A percentile compares a stretch with the other conserved stretches of the same genome.
Evolutionary conservation across 2,329 filamentous ascomycete species (phyloP).

Genomic region (Sclerotinia sclerotiorum): DNA sequence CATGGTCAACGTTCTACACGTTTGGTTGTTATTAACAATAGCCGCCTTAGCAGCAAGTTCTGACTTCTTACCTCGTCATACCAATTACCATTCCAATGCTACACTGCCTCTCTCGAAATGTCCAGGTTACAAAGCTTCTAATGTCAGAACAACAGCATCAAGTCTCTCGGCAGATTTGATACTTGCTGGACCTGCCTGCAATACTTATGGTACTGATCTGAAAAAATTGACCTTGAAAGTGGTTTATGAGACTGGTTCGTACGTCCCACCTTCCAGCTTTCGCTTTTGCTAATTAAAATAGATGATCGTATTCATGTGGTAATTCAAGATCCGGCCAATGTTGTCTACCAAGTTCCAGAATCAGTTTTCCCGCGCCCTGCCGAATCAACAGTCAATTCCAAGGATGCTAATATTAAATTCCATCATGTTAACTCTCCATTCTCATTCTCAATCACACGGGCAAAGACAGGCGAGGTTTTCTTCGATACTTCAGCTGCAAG

Average conservation of each 20-base stretch:
- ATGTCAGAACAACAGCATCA: slow-evolving; percentile 46
- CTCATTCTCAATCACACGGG: slow-evolving; percentile 56
- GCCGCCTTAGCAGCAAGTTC: slow-evolving; percentile 7
- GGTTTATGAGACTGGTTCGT: slow-evolving; percentile 58
- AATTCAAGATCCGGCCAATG: slow-evolving; percentile 58
- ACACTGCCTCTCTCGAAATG: slow-evolving; percentile 42
- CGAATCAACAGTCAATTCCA: slow-evolving; percentile 36
- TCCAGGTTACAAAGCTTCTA: slow-evolving; percentile 54
- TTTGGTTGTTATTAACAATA: slow-evolving; percentile 11
- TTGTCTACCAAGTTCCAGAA: slow-evolving; percentile 63
- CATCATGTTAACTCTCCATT: slow-evolving; percentile 56
- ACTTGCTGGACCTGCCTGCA: slow-evolving; percentile 59
- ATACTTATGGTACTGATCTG: slow-evolving; percentile 59
- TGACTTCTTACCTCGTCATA: slow-evolving; percentile 4
- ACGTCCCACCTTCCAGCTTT: slow-evolving; percentile 29
- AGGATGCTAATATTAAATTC: slow-evolving; percentile 50
- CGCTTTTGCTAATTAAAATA: slow-evolving; percentile 37
- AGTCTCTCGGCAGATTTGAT: slow-evolving; percentile 57
- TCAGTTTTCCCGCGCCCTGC: slow-evolving; percentile 56
- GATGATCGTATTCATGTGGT: slow-evolving; percentile 62
- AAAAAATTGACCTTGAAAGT: slow-evolving; percentile 56
- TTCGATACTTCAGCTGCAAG: slow-evolving; percentile 60
- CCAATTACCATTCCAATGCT: background rate
- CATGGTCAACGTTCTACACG: slow-evolving; percentile 2
- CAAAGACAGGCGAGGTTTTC: slow-evolving; percentile 51